phyloP scores from a whole-genome alignment of 106 monocot genomes.

The Allium sativum region DNA sequence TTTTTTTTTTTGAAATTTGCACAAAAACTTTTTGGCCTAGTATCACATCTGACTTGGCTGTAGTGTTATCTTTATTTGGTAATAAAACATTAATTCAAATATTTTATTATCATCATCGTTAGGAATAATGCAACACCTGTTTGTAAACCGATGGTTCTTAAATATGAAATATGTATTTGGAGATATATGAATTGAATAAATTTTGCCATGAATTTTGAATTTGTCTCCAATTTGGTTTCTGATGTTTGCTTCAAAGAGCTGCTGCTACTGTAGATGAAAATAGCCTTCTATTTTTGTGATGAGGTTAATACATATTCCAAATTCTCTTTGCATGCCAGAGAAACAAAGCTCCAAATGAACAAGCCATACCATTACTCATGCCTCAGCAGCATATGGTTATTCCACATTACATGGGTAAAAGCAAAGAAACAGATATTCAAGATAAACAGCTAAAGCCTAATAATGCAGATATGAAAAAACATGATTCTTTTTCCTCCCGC shows the following conservation, averaged over 20 bases:
- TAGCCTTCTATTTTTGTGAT: background rate
- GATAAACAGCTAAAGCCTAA: conserved; percentile 15
- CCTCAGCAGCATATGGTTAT: conserved; percentile 99
- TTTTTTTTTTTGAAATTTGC: background rate
- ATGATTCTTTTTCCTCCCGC: conserved; percentile 33
- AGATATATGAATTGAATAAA: no score
- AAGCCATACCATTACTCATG: conserved; percentile 89
- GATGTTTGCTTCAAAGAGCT: no score
- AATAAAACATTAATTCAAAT: no score
- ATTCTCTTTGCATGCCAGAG: conserved; percentile 35
- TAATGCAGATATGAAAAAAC: conserved; percentile 19
- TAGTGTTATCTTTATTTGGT: no score
- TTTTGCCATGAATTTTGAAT: no score
- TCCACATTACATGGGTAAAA: conserved; percentile 92
- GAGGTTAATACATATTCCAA: background rate
- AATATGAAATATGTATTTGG: no score
- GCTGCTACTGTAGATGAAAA: no score
- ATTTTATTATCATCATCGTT: no score
- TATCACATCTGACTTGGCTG: background rate
- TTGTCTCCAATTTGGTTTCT: no score
- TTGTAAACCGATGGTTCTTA: no score
- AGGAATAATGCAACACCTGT: no score
- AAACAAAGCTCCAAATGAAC: conserved; percentile 93
- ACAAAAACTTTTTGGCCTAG: background rate
- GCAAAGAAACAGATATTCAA: conserved; percentile 23